phyloP scores from a whole-genome alignment of 2,329 filamentous ascomycete genomes.

The Neocatenulostroma microsporum region DNA sequence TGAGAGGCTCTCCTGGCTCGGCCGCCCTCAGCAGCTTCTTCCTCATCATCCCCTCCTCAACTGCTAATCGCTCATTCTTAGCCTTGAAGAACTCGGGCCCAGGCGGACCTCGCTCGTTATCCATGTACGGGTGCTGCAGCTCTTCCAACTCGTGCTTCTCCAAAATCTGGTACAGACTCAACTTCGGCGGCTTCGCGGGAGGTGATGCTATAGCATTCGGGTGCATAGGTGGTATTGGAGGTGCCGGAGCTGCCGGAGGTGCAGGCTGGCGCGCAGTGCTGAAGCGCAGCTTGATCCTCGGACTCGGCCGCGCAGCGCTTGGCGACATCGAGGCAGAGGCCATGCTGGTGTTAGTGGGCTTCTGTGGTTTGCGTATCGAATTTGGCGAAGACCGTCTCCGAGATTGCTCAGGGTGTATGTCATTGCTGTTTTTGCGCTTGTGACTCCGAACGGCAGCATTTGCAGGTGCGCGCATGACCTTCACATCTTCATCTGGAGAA shows the following conservation, averaged over 20 bases:
- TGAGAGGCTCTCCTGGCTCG: conserved; percentile 67
- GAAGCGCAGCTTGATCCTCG: conserved; percentile 25
- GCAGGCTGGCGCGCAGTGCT: conserved; percentile 13
- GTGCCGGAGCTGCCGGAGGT: no score
- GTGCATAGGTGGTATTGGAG: conserved; percentile 22
- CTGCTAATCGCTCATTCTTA: conserved; percentile 18
- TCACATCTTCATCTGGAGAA: conserved; percentile 8
- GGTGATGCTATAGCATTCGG: conserved; percentile 24
- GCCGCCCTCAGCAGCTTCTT: conserved; percentile 61
- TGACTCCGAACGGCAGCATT: conserved; percentile 8
- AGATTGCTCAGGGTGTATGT: conserved; percentile 5
- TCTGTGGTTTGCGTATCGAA: conserved; percentile 14
- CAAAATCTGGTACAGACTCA: conserved; percentile 26
- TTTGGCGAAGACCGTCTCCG: conserved; percentile 13
- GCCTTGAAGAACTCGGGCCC: conserved; percentile 19
- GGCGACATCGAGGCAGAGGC: conserved; percentile 14
- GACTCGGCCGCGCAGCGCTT: conserved; percentile 18
- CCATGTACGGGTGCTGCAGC: conserved; percentile 25
- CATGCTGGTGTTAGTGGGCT: conserved; percentile 14
- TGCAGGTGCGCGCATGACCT: no score
- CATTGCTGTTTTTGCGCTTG: conserved; percentile 18
- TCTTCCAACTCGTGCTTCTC: conserved; percentile 28
- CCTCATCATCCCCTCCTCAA: conserved; percentile 22
- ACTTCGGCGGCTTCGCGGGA: conserved; percentile 21
- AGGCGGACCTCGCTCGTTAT: conserved; percentile 25